Evolutionary conservation across 345 rosid species (phyloP), one percentile per base, ranked within the genome.

Genomic region (Lepidium didymum): DNA sequence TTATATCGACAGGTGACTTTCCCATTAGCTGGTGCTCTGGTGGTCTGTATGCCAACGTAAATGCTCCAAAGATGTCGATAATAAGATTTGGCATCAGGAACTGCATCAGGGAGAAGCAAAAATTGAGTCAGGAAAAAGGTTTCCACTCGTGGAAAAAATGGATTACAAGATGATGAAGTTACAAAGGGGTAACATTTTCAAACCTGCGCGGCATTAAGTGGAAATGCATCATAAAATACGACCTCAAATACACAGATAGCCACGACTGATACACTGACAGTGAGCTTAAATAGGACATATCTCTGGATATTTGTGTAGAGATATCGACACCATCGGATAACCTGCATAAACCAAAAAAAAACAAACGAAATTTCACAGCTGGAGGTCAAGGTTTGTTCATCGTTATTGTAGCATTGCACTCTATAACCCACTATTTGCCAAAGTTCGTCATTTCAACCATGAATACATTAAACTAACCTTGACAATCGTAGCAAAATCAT

Each of bases 41-140:
- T 15, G 96, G 95, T 76, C 82, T 91, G 7, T 96, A 89, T 49
- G 90, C 92, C 82, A 92, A 75, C 40, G 96, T 91, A n/a, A 92
- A 86, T 42, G 98, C 92, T 71, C 96, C 98, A 63, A 89, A 87
- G 15, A 93, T 92, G 75, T 87, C 96, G 85, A 85, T 84, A 77
- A 86, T 86, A 37, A 90, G 90, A 76, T 87, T 90, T 62, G 85
- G 85, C 91, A 90, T 87, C 36, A 90, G 75, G 63, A 92, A 74
- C 96, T 92, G 82, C 55, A 77, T 25, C 72, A 67, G 45, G 47
- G 42, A 75, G 68, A 62, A 56, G 29, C 57, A 38, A 57, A 27
- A 40, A 0, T 1, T 36, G 51, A 34, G 16, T 21, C 14, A 47
- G 27, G 10, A 9, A 25, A 21, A 63, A 54, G 43, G 46, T 43